Conservation (phyloP, 2,329 filamentous ascomycete genomes). For the Ceratocystis alfenasii region DNA sequence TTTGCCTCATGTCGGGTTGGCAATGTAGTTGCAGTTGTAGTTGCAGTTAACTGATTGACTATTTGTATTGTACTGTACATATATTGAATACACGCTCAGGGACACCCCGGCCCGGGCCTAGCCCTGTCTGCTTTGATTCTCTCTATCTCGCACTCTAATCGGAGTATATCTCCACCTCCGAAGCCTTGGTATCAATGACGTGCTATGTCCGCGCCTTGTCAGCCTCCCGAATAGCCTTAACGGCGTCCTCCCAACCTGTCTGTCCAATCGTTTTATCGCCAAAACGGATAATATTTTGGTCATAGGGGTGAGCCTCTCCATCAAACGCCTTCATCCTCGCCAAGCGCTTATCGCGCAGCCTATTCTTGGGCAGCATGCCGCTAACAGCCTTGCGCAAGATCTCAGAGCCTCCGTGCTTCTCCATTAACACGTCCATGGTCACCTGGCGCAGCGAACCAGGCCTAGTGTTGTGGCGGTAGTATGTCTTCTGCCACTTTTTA, state of each 20-base stretch:
- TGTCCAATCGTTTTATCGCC: slow-evolving; percentile 45
- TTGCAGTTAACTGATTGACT: too few relatives aligned
- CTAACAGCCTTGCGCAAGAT: slow-evolving; percentile 82
- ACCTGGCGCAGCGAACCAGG: slow-evolving; percentile 78
- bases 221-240: slow-evolving; percentile 39
- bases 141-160: neutral
- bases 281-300: slow-evolving; percentile 70
- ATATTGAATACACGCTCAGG: slow-evolving; percentile 21
- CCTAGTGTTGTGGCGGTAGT: slow-evolving; percentile 87
- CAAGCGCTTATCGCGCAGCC: slow-evolving; percentile 75
- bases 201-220: slow-evolving; percentile 41
- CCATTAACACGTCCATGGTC: slow-evolving; percentile 90
- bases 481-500: slow-evolving; percentile 87
- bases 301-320: slow-evolving; percentile 82
- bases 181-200: neutral
- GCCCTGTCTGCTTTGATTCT: slow-evolving; percentile 6
- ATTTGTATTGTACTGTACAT: slow-evolving; percentile 19
- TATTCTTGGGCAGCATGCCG: slow-evolving; percentile 97
- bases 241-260: slow-evolving; percentile 42
- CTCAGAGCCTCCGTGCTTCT: slow-evolving; percentile 86
- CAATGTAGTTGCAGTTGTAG: too few relatives aligned
- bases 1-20: too few relatives aligned
- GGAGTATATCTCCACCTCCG: neutral
- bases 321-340: slow-evolving; percentile 91
- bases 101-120: neutral